Evolutionary conservation across 805 yeast genomes (phyloP), one percentile per base, ranked within the genome.

Genomic region (Ogataea pilisensis): DNA sequence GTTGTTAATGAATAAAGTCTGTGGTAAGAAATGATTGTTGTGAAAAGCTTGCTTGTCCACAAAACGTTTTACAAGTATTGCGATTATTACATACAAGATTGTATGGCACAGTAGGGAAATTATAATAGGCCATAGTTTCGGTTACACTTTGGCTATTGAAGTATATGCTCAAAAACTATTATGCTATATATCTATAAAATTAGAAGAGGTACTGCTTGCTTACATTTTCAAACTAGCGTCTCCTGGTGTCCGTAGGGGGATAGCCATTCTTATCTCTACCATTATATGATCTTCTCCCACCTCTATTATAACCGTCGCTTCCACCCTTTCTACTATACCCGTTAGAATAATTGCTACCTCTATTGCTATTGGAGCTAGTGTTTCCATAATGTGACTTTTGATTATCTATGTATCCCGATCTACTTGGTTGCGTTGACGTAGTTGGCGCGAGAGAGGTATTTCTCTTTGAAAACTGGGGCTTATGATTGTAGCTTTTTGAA

Each of bases 381-480:
- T 34, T 31, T 7, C 31, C 33, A 9, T 39, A 30, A 16, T 25
- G 30, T 28, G 18, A 28, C 26, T 31, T 44, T 19, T 37, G 39
- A 22, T 33, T 31, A 20, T 47, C 43, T 8, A 45, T 35, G 22
- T 37, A 47, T 8, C 50, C 45, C 8, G 53, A 49, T 34, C 49
- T 35, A 9, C 41, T 34, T 3, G 51, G 49, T 34, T 40, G 36
- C 17, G 27, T 33, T 2, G 30, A 20, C 5, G 27, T 5, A 13
- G 28, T 25, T 14, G 39, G 43, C 4, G 36, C 39, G 17, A 19
- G 14, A 5, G 38, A 39, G 8, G 35, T 17, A 3, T 31, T 35
- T 20, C 30, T 31, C 16, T 27, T 41, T 8, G 37, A 20, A 8
- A 35, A 31, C 21, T 41, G 38, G 12, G 38, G 38, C 21, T 21